A percentile compares a stretch with the other conserved stretches of the same genome.
phyloP scores from a whole-genome alignment of 768 basidiomycete species.

The Tephrocybe sp. region DNA sequence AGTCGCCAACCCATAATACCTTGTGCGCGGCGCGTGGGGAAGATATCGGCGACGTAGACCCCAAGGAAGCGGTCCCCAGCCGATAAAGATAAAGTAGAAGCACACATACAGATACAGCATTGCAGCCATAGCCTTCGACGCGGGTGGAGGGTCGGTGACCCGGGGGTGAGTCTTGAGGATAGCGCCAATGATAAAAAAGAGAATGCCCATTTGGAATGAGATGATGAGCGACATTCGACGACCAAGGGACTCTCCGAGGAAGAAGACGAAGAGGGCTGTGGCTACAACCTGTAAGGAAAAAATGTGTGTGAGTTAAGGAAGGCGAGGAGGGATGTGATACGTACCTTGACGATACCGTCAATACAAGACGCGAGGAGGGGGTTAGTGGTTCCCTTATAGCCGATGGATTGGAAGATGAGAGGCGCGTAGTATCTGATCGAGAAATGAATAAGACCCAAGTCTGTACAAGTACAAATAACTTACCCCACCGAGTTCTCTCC shows the following conservation, averaged over 20 bases:
- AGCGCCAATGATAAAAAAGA: slow-evolving; percentile 78
- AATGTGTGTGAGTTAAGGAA: no score
- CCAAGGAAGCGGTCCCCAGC: slow-evolving; percentile 66
- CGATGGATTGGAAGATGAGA: slow-evolving; percentile 73
- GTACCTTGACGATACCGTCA: slow-evolving; percentile 44
- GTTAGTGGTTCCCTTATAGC: slow-evolving; percentile 56
- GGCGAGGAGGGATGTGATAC: no score
- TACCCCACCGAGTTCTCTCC: slow-evolving; percentile 78
- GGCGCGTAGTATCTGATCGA: slow-evolving; percentile 63
- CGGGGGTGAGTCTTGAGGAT: slow-evolving; percentile 82
- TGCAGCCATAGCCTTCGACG: slow-evolving; percentile 78
- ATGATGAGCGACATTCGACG: slow-evolving; percentile 75
- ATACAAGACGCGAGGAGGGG: slow-evolving; percentile 73
- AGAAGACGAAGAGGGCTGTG: slow-evolving; percentile 64
- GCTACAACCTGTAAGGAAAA: no score
- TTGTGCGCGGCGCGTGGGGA: slow-evolving; percentile 81
- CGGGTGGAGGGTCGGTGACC: slow-evolving; percentile 7
- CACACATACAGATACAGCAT: slow-evolving; percentile 86
- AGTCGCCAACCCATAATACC: slow-evolving; percentile 76
- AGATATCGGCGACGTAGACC: slow-evolving; percentile 83
- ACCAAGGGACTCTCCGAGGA: slow-evolving; percentile 66
- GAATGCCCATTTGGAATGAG: slow-evolving; percentile 71
- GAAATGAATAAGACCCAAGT: background rate
- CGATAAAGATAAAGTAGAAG: slow-evolving; percentile 89
- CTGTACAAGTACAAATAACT: slow-evolving; percentile 16